phyloP scores from a whole-genome alignment of 306 rosid genomes.

The Castanea mollissima region DNA sequence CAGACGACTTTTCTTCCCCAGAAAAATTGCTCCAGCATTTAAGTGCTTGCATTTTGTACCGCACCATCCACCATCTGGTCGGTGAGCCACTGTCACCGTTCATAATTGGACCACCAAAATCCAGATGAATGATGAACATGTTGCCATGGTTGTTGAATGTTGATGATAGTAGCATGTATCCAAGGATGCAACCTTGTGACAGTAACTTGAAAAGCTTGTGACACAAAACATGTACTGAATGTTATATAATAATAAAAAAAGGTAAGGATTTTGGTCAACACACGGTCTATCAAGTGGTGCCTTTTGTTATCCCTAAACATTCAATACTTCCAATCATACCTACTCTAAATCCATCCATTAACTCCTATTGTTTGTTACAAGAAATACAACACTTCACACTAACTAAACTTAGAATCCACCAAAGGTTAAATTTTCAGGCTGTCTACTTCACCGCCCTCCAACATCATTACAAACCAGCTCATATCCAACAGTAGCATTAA shows the following conservation, averaged over 20 bases:
- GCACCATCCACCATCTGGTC: background rate
- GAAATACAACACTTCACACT: background rate
- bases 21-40: background rate
- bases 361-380: background rate
- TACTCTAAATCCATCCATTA: background rate
- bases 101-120: background rate
- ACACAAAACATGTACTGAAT: background rate
- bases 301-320: background rate
- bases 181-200: background rate
- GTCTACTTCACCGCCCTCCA: background rate
- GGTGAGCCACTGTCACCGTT: no score
- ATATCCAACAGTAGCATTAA: background rate
- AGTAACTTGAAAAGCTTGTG: background rate
- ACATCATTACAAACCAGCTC: background rate
- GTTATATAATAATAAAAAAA: background rate
- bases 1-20: slow-evolving; percentile 13
- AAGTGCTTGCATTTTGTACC: background rate
- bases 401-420: background rate
- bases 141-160: background rate
- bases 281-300: background rate
- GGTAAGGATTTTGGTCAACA: background rate
- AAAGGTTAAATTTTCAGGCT: background rate
- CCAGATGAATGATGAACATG: background rate
- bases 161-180: no score
- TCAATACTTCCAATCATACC: background rate